These are phyloP conservation scores for Gamarada debralockiae DNA, from an alignment of 495 filamentous ascomycete genomes.

Conservation along the genomic window DNA sequence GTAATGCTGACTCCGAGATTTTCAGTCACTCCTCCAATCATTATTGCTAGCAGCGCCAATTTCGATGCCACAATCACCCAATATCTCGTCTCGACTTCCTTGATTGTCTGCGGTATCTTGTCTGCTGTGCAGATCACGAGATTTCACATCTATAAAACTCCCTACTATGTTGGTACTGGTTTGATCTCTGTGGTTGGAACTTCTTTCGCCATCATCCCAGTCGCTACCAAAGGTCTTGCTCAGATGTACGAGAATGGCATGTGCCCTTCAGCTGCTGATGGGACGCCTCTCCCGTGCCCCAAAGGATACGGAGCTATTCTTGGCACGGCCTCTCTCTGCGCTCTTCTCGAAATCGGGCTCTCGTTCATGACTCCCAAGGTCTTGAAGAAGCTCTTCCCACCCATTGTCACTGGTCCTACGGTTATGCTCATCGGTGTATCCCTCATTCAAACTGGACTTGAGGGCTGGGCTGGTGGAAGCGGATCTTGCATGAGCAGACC, in stretches of 20 bases:
- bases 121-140: constrained; percentile 79
- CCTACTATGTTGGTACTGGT: constrained; percentile 82
- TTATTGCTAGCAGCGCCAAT: constrained; percentile 67
- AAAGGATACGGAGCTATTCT: constrained; percentile 81
- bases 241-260: constrained; percentile 86
- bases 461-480: constrained; percentile 80
- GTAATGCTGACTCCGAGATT: neutral
- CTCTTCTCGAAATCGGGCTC: constrained; percentile 69
- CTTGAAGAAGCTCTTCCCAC: constrained; percentile 79
- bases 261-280: constrained; percentile 62
- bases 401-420: constrained; percentile 82
- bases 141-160: constrained; percentile 75
- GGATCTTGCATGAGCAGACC: constrained; percentile 57
- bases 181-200: constrained; percentile 88
- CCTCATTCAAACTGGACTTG: constrained; percentile 72
- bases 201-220: constrained; percentile 83
- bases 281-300: constrained; percentile 72
- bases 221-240: constrained; percentile 68
- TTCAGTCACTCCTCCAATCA: constrained; percentile 74
- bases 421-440: constrained; percentile 74
- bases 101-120: constrained; percentile 81
- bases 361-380: constrained; percentile 67
- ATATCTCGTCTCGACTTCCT: constrained; percentile 85
- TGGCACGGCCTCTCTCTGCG: constrained; percentile 68
- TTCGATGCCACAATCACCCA: constrained; percentile 55